phyloP scores from a whole-genome alignment of 2,329 filamentous ascomycete species.

The Exophiala phaeomuriformis region DNA sequence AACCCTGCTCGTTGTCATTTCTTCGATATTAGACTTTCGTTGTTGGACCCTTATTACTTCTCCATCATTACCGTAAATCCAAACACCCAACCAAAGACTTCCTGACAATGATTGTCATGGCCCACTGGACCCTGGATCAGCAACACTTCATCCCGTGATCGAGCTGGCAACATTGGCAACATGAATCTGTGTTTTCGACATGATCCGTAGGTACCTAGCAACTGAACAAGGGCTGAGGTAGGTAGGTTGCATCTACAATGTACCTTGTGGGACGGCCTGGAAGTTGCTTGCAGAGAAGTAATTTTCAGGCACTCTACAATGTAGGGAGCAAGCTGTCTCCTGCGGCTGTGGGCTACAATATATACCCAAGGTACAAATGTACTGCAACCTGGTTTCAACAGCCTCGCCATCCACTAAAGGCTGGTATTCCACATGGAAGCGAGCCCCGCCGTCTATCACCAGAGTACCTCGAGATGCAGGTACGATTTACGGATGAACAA shows the following conservation, averaged over 20 bases:
- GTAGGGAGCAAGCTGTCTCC: too few relatives aligned
- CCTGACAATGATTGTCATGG: neutral
- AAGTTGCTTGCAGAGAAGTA: too few relatives aligned
- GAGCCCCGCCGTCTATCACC: neutral
- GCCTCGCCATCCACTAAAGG: neutral
- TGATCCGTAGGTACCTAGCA: too few relatives aligned
- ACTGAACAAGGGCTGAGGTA: too few relatives aligned
- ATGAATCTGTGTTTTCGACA: too few relatives aligned
- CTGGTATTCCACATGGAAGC: neutral
- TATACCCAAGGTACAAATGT: too few relatives aligned
- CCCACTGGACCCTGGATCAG: neutral
- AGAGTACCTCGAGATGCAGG: conserved; percentile 3
- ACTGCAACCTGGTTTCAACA: too few relatives aligned
- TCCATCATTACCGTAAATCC: neutral
- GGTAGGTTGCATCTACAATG: too few relatives aligned
- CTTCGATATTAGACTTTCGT: neutral
- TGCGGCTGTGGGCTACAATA: too few relatives aligned
- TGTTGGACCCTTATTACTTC: neutral
- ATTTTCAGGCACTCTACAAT: too few relatives aligned
- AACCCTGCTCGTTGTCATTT: neutral
- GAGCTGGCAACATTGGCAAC: neutral
- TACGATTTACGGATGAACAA: neutral
- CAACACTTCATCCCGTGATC: neutral
- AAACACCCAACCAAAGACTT: neutral
- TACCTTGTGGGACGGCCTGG: too few relatives aligned